These are phyloP conservation scores for Sungouiozyma ichnusensis DNA, from an alignment of 805 yeast genomes.

Conservation along the genomic window DNA sequence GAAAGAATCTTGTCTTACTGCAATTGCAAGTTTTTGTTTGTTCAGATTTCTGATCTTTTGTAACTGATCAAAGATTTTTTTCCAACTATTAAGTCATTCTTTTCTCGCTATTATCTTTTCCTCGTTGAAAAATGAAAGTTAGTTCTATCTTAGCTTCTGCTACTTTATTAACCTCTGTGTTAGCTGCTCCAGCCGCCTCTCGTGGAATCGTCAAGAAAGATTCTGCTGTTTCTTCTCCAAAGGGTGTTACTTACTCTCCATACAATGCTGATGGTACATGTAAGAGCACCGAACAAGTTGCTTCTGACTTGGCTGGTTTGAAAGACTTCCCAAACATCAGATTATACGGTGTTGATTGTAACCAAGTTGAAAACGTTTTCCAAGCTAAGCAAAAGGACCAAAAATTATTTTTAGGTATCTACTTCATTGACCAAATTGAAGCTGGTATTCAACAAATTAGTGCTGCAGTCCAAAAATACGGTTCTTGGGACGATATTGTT, in stretches of 20 bases:
- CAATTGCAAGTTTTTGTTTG: too few relatives aligned
- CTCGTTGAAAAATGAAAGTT: not conserved
- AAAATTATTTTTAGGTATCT: conserved; percentile 69
- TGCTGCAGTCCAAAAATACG: conserved; percentile 48
- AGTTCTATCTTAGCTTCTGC: conserved; percentile 1
- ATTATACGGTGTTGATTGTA: conserved; percentile 81
- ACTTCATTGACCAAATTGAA: conserved; percentile 43
- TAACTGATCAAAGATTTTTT: not conserved
- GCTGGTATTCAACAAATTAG: conserved; percentile 47
- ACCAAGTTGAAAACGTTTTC: conserved; percentile 65
- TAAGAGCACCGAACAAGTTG: conserved; percentile 50
- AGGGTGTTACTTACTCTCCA: conserved; percentile 78
- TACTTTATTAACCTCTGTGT: conserved; percentile 26
- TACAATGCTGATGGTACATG: conserved; percentile 60
- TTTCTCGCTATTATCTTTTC: not conserved
- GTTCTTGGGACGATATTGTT: conserved; percentile 69
- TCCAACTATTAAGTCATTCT: not conserved
- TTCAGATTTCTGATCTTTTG: not conserved
- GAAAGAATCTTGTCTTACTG: too few relatives aligned
- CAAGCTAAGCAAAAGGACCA: conserved; percentile 52
- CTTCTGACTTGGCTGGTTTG: conserved; percentile 46
- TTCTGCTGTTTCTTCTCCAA: conserved; percentile 35
- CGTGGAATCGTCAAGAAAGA: conserved; percentile 7
- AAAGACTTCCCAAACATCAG: conserved; percentile 51
- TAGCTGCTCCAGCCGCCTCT: conserved; percentile 28